These are phyloP conservation scores for Wickerhamomyces hampshirensis DNA, from an alignment of 805 yeast genomes.

Conservation along the genomic window DNA sequence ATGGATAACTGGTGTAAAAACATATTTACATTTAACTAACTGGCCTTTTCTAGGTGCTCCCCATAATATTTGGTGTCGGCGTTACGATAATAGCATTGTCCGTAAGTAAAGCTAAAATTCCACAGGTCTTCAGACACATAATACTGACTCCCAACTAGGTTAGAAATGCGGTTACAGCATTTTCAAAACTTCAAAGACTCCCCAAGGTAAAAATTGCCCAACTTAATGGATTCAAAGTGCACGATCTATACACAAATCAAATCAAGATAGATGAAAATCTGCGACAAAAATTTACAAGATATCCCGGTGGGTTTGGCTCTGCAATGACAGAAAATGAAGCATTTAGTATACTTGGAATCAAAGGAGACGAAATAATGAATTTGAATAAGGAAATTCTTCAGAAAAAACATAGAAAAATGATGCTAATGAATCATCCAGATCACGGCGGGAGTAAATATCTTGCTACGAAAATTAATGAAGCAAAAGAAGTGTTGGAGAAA, in stretches of 20 bases:
- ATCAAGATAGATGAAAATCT: slow-evolving; percentile 18
- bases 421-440: slow-evolving; percentile 86
- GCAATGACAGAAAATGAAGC: slow-evolving; percentile 72
- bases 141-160: slow-evolving; percentile 10
- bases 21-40: too few relatives aligned
- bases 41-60: too few relatives aligned
- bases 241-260: slow-evolving; percentile 9
- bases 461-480: slow-evolving; percentile 83
- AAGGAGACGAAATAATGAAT: slow-evolving; percentile 48
- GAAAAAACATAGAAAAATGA: slow-evolving; percentile 66
- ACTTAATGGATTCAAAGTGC: slow-evolving; percentile 31
- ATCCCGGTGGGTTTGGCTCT: slow-evolving; percentile 58
- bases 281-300: slow-evolving; percentile 30
- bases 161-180: slow-evolving; percentile 34
- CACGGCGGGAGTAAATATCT: slow-evolving; percentile 80
- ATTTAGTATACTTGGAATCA: slow-evolving; percentile 54
- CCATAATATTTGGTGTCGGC: slow-evolving; percentile 51
- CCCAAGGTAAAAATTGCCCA: slow-evolving; percentile 35
- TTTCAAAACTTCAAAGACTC: slow-evolving; percentile 25
- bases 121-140: background rate
- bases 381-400: slow-evolving; percentile 48
- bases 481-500: slow-evolving; percentile 74
- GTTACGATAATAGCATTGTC: slow-evolving; percentile 48
- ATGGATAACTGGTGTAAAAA: too few relatives aligned
- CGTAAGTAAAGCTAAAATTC: slow-evolving; percentile 21